phyloP scores from a whole-genome alignment of 192 early-diverging fungal genomes.

The Coemansia sp. region DNA sequence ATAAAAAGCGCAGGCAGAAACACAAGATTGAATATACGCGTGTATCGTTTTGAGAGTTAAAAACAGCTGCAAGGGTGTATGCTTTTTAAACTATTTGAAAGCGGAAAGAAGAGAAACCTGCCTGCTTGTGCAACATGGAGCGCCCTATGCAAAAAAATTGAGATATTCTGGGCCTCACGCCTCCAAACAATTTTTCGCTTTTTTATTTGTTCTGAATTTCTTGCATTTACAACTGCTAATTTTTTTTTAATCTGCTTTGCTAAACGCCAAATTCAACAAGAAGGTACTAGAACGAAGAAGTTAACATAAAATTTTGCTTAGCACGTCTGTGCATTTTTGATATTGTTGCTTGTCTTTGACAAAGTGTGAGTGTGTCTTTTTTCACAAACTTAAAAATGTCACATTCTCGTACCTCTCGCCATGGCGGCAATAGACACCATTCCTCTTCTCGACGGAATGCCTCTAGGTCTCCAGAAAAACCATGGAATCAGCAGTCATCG shows the following conservation, averaged over 20 bases:
- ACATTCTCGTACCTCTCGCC: slow-evolving; percentile 33
- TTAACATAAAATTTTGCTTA: background rate
- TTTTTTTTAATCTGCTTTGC: background rate
- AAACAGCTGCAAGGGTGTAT: no score
- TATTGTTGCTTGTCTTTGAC: background rate
- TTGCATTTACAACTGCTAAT: background rate
- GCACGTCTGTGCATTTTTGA: background rate
- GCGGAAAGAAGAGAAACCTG: no score
- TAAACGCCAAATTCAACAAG: background rate
- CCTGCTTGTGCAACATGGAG: no score
- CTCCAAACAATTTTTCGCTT: background rate
- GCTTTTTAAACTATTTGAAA: no score
- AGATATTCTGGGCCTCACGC: background rate
- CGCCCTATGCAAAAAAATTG: no score
- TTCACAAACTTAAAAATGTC: slow-evolving; percentile 18
- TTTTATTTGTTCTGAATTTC: background rate
- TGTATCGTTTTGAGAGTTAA: background rate
- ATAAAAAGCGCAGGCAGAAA: background rate
- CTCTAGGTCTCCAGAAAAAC: slow-evolving; percentile 25
- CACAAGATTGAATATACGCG: background rate
- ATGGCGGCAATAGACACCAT: slow-evolving; percentile 23
- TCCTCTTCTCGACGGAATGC: slow-evolving; percentile 12
- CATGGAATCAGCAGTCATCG: background rate
- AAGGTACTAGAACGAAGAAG: background rate
- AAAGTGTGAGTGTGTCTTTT: background rate